These are phyloP conservation scores for Sanghuangporus sanghuang DNA, from an alignment of 1,284 basidiomycete genomes.

Conservation along the genomic window DNA sequence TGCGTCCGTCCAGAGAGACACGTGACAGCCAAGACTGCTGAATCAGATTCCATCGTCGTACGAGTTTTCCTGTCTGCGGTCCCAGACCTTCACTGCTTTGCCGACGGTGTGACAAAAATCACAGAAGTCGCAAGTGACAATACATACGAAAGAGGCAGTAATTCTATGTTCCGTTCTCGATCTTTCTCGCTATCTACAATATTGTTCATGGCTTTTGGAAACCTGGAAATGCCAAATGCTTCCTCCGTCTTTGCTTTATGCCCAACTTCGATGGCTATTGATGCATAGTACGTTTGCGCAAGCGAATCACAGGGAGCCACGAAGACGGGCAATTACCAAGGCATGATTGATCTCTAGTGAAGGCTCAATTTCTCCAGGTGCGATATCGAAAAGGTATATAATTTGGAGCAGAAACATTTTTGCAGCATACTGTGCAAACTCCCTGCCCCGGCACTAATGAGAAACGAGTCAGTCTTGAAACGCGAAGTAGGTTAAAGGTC, in stretches of 20 bases:
- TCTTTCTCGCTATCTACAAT: no score
- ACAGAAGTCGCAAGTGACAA: no score
- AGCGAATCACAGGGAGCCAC: neutral
- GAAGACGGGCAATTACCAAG: neutral
- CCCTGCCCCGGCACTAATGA: neutral
- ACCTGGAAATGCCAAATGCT: no score
- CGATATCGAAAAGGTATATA: neutral
- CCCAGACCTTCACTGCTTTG: slow-evolving; percentile 5
- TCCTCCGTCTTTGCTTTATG: no score
- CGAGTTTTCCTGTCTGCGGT: neutral
- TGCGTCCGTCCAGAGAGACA: slow-evolving; percentile 76
- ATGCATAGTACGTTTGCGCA: no score
- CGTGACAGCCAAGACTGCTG: slow-evolving; percentile 30
- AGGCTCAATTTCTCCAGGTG: neutral
- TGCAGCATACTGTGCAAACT: neutral
- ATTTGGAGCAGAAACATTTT: neutral
- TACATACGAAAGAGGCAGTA: no score
- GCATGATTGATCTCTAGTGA: neutral
- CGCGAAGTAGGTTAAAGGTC: neutral
- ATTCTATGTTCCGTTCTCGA: no score
- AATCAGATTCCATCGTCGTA: neutral
- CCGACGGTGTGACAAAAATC: no score
- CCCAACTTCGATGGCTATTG: no score
- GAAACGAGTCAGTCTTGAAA: neutral
- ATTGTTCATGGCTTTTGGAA: no score